Base-by-base conservation (phyloP, 1,284 basidiomycete species). In the Trametes sp. region DNA sequence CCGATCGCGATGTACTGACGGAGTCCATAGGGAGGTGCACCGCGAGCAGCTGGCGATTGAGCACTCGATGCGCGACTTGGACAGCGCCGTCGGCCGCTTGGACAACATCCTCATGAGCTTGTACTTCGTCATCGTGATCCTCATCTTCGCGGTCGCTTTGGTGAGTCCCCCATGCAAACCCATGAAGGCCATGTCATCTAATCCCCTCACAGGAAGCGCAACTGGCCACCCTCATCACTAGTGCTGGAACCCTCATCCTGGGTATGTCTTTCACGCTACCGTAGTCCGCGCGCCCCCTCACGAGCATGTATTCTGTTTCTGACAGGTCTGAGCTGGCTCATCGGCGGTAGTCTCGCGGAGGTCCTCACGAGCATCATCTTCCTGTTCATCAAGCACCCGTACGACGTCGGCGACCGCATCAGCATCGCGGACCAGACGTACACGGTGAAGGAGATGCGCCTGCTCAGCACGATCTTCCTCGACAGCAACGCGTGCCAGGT, bases 11-110 rank as follows among this genome's bases (percentile, higher is more conserved):
- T 1, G 24, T 46, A 19, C n/a, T 24, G 24, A 45, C 21, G 11
- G 24, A 2, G 24, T 28, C 1, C 61, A 45, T 62, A 89, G 87
- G 75, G 89, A 94, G 57, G 85, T 94, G 61, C 94, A 96, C 74
- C 86, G 93, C 33, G 95, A 97, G 72, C 88, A 95, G 65, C 77
- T 95, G 42, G 89, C 91, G 7, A 86, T 98, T 57, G 90, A 94
- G 66, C 89, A 91, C 70, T 94, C 91, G 13, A 95, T 98, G 94
- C 85, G 89, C 42, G 95, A 97, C 75, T 81, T 97, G 57, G 95
- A 98, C 76, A 94, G 92, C 62, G 95, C 94, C 6, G 93, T 96
- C 31, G 88, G 91, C 26, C 83, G 92, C 51, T 75, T 93, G 65
- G 90, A 92, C 72, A 90, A 91, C 69, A 91, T 93, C 63, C 76